A percentile compares a stretch with the other conserved stretches of the same genome.
phyloP scores from a whole-genome alignment of 352 stramenopile species.

The Phytophthora multivora region DNA sequence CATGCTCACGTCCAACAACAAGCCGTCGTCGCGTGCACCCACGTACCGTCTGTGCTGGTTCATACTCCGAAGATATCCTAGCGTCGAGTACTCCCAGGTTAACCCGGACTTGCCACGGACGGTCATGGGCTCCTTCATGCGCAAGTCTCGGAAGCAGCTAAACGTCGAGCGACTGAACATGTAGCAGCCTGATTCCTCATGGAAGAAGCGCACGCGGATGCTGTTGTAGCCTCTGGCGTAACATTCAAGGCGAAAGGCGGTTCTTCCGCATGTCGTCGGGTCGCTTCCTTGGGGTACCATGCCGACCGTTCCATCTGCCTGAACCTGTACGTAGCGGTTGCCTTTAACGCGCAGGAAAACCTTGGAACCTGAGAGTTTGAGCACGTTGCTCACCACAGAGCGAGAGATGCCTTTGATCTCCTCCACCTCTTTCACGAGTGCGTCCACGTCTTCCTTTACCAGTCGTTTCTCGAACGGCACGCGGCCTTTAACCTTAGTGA shows the following conservation, averaged over 20 bases:
- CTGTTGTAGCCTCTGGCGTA: constrained; percentile 87
- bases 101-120: constrained; percentile 70
- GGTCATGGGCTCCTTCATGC: constrained; percentile 70
- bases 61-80: constrained; percentile 87
- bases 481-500: constrained; percentile 70
- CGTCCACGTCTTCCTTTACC: constrained; percentile 76
- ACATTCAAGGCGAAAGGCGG: constrained; percentile 75
- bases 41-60: constrained; percentile 90
- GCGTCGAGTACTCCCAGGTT: constrained; percentile 83
- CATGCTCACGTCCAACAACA: constrained; percentile 88
- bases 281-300: constrained; percentile 55
- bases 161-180: constrained; percentile 89
- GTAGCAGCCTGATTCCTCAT: constrained; percentile 65
- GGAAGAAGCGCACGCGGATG: constrained; percentile 84
- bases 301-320: constrained; percentile 54
- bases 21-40: constrained; percentile 66
- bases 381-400: constrained; percentile 67
- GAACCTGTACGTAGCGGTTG: constrained; percentile 65
- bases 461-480: constrained; percentile 84
- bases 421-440: constrained; percentile 72
- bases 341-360: constrained; percentile 79
- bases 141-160: constrained; percentile 84
- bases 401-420: constrained; percentile 75
- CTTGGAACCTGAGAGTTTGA: constrained; percentile 57
- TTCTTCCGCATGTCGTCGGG: constrained; percentile 53